phyloP scores from a whole-genome alignment of 345 rosid genomes.

The Hibiscus trionum region DNA sequence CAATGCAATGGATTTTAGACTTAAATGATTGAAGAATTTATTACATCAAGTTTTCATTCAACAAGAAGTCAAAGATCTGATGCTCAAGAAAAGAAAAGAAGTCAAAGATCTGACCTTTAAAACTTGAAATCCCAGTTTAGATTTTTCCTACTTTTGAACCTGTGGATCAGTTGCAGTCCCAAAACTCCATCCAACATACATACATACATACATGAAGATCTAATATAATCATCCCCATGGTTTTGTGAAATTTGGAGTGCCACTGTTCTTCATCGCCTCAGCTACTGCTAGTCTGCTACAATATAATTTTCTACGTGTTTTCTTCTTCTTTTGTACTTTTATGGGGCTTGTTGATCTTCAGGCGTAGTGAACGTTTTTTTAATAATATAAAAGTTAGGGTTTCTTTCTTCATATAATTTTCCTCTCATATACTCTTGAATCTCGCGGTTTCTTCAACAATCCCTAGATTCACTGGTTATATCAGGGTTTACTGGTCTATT shows the following conservation, averaged over 20 bases:
- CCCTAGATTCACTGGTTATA: conserved; percentile 32
- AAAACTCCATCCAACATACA: background rate
- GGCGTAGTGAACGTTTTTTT: background rate
- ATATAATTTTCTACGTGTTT: background rate
- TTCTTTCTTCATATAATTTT: background rate
- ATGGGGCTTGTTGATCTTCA: background rate
- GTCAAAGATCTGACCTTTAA: background rate
- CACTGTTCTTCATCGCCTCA: conserved; percentile 4
- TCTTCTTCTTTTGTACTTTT: background rate
- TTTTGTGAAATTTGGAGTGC: conserved; percentile 21
- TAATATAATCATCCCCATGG: background rate
- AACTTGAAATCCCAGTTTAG: background rate
- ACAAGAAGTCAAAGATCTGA: background rate
- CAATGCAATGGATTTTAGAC: background rate
- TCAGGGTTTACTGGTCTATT: conserved; percentile 54
- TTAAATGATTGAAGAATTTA: background rate
- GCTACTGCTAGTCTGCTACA: conserved; percentile 4
- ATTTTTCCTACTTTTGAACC: background rate
- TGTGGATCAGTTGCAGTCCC: conserved; percentile 14
- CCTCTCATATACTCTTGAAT: conserved; percentile 27
- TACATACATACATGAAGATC: background rate
- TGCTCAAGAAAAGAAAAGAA: background rate
- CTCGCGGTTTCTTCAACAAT: conserved; percentile 27
- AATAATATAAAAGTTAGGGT: background rate
- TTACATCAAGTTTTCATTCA: background rate